Evolutionary conservation across 805 yeast genomes (phyloP), one percentile per base, ranked within the genome.

Genomic region (Pichia nakasei): DNA sequence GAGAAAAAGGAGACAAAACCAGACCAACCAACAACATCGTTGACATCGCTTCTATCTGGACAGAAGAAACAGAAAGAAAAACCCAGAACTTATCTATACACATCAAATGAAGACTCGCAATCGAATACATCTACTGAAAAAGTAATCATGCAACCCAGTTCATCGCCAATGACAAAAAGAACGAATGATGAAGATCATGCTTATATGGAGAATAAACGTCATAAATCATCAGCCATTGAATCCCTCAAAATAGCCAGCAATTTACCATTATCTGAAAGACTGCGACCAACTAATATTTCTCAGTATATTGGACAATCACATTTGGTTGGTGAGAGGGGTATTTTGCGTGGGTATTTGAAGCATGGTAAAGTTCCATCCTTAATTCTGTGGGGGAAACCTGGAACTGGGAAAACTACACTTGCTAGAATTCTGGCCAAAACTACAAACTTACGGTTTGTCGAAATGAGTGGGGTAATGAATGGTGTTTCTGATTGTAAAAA

Each of bases 371-470:
- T 85, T 8, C 97, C 97, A 1, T 87, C 96, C 0, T 72, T 93
- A 78, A 78, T 93, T 2, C 64, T 93, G 5, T 84, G 93, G 85
- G 99, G 99, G 0, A 95, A 95, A 1, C 95, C 97, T 2, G 98
- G 98, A 0, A 89, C 87, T 3, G 91, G 93, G 70, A 93, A 93
- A 58, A 93, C 98, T 0, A 82, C 96, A 0, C 58, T 93, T 22
- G 67, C 68, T 3, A 52, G 73, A 35, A 72, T 82, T 31, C 63
- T 84, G n/a, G 80, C 88, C 0, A 56, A 64, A 15, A 64, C 68
- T n/a, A 65, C 77, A 2, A 67, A 69, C 37, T 68, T 78, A 38
- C 67, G 80, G 37, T 80, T 87, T 57, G 70, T 85, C 3, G 97
- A 89, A 60, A 65, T 88, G 37, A 85, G 95, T 43, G 97, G 97